Evolutionary conservation across 75 land plant species (phyloP).

Genomic region (Pinus taeda): DNA sequence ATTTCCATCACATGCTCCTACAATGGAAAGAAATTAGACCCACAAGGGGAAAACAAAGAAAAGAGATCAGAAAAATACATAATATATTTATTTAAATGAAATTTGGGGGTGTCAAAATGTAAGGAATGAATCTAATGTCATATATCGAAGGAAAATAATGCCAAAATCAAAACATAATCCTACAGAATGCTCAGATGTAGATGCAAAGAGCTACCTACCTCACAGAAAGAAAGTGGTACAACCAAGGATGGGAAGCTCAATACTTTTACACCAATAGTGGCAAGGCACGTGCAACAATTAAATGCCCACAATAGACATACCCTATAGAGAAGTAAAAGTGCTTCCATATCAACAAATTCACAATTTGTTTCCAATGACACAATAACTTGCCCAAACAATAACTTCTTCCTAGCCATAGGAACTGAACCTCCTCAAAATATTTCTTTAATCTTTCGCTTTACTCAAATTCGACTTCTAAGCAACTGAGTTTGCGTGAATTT

Average conservation of each 20-base stretch:
- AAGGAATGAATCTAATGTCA: slow-evolving; percentile 2
- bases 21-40: neutral
- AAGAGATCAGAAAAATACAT: neutral
- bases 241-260: slow-evolving; percentile 2
- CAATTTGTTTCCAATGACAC: neutral
- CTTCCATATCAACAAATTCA: neutral
- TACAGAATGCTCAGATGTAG: slow-evolving; percentile 8
- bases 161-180: slow-evolving; percentile 11
- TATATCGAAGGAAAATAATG: slow-evolving; percentile 6
- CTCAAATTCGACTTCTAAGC: neutral
- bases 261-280: neutral
- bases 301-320: neutral
- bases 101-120: neutral
- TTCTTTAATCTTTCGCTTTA: neutral
- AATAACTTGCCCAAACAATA: neutral
- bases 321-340: neutral
- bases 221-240: slow-evolving; percentile 2
- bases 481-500: neutral
- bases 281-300: neutral
- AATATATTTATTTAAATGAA: slow-evolving; percentile 4
- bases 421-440: neutral
- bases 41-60: neutral
- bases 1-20: neutral
- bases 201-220: slow-evolving; percentile 8
- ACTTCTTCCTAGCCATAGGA: neutral